Evolutionary conservation across 441 rosid genomes (phyloP), one percentile per base, ranked within the genome.

Genomic region (Pelargonium exstipulatum): DNA sequence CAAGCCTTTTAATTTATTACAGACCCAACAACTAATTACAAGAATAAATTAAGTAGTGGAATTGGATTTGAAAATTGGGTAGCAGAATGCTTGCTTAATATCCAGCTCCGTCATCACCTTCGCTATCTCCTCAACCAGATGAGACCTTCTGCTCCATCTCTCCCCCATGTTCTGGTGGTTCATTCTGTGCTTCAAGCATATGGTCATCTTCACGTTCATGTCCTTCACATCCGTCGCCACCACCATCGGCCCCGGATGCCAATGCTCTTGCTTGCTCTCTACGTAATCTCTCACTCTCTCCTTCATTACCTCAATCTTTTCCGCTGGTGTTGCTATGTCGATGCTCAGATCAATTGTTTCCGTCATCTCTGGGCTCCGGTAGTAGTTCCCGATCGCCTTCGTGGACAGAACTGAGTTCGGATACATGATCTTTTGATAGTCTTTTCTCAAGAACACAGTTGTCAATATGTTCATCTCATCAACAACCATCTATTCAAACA

Each of bases 341-440:
- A 92, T 45, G 5, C 48, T 77, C 83, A 87, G 90, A 61, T 83
- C 86, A 2, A 92, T 74, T 7, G 71, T 79, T 10, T 92, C 98
- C 46, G 85, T 86, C 98, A 92, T 92, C 62, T 87, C 95, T 0
- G 96, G 98, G 70, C 98, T 92, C 0, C 95, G 91, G 58, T 87
- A 81, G 62, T 45, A 58, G 88, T 92, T 90, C 17, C 83, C 65
- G 22, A 92, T 90, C 32, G 93, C 75, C 70, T 74, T 90, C 22
- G 83, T 76, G 35, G 93, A 84, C 18, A 92, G 87, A 74, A 83
- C 76, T 20, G 84, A 82, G 70, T 92, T 92, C 0, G 96, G 83
- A 37, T 75, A 83, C n/a, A 81, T 32, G 16, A 88, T 71, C 80
- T 84, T 92, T 79, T 83, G 72, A 74, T 88, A 88, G 71, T 92